Evolutionary conservation across 2,329 filamentous ascomycete genomes (phyloP), one percentile per base, ranked within the genome.

Genomic region (Pseudocercospora cruenta): DNA sequence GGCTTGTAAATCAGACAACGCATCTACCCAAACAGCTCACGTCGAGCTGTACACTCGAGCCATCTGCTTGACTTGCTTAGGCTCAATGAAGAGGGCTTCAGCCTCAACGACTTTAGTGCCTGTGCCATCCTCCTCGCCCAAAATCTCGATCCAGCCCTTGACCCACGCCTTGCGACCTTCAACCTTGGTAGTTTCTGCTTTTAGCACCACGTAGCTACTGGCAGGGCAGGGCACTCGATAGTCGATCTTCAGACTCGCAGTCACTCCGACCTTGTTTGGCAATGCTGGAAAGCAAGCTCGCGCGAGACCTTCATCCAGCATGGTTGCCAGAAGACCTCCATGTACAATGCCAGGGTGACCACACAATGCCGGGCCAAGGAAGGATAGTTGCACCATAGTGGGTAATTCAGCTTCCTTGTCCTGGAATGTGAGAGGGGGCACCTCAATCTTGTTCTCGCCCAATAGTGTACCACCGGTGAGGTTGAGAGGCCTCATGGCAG

Each of bases 101-200:
- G 92, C 94, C 80, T 96, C 92, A 7, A 91, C 93, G 66, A 97
- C 78, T 57, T 94, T 85, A 16, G 85, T 87, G 36, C 88, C 83
- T 71, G 82, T 82, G 26, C 84, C 81, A 14, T 85, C 73, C 8
- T 71, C 73, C 26, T 84, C 79, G 65, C 87, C 86, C 67, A 98
- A 80, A 63, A 92, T 90, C 85, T 97, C 93, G 73, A 98, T 89
- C 72, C 88, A 87, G 1, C 93, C 95, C 80, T 91, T 90, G 0
- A 97, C 93, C 93, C 93, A 97, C 12, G 93, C 94, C 82, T 98
- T 98, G 68, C 95, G 86, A 0, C 95, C 94, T 76, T 98, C 93
- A 1, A 94, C 91, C 81, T 91, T 94, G 9, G 87, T 89, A 21
- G 94, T 97, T 76, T 88, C 87, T 3, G 92, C 94, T 68, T 87